phyloP scores from a whole-genome alignment of 768 basidiomycete species.

The Hericium coralloides region DNA sequence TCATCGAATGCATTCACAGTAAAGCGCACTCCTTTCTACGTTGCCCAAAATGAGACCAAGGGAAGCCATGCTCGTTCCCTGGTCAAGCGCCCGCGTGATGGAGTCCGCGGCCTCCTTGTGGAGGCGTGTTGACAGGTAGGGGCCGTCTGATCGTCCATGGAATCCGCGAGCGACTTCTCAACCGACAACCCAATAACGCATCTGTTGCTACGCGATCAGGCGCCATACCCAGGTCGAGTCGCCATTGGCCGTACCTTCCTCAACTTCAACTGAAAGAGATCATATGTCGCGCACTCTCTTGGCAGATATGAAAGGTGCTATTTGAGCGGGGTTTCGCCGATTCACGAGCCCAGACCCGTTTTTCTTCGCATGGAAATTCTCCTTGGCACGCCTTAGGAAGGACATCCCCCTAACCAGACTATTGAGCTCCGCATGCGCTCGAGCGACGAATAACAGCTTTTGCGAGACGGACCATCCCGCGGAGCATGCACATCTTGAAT shows the following conservation, averaged over 20 bases:
- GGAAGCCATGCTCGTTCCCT: slow-evolving; percentile 50
- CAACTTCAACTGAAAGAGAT: slow-evolving; percentile 40
- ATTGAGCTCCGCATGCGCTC: too few species aligned
- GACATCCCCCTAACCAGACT: too few species aligned
- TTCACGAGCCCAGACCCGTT: slow-evolving; percentile 85
- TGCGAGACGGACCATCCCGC: too few species aligned
- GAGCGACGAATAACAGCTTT: too few species aligned
- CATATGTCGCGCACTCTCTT: slow-evolving; percentile 73
- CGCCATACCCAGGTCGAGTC: slow-evolving; percentile 88
- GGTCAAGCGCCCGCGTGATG: slow-evolving; percentile 76
- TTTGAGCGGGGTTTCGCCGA: slow-evolving; percentile 88
- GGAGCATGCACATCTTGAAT: too few species aligned
- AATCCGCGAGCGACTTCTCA: slow-evolving; percentile 74
- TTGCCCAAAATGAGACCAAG: slow-evolving; percentile 58
- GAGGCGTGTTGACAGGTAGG: slow-evolving; percentile 71
- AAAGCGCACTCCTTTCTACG: slow-evolving; percentile 72
- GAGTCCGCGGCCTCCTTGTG: slow-evolving; percentile 82
- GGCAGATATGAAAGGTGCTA: slow-evolving; percentile 55
- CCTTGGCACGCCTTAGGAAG: slow-evolving; percentile 50
- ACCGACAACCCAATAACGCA: slow-evolving; percentile 89
- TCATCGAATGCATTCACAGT: slow-evolving; percentile 90
- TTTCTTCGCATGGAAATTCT: slow-evolving; percentile 80
- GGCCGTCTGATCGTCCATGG: slow-evolving; percentile 75
- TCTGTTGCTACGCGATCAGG: slow-evolving; percentile 86
- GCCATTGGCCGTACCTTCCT: slow-evolving; percentile 69